These are phyloP conservation scores for Dioscorea dumetorum DNA, from an alignment of 106 monocot species.

Conservation along the genomic window DNA sequence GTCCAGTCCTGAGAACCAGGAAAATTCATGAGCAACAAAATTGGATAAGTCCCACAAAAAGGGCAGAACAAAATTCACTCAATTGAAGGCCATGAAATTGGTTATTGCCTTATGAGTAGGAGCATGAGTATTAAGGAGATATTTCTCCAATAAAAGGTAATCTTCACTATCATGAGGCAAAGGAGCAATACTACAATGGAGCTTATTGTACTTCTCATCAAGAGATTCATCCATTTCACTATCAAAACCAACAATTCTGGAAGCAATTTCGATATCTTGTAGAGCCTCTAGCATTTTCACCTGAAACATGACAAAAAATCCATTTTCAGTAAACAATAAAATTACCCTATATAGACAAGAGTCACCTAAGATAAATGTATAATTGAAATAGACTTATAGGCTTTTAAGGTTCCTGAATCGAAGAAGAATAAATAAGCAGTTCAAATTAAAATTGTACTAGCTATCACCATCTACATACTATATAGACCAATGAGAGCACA, in stretches of 20 bases:
- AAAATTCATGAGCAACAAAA: background rate
- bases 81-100: background rate
- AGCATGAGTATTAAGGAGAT: constrained; percentile 92
- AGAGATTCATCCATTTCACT: constrained; percentile 67
- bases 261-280: constrained; percentile 98
- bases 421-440: no score
- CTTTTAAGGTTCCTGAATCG: no score
- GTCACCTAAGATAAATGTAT: no score
- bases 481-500: no score
- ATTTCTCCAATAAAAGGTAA: constrained; percentile 71
- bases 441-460: no score
- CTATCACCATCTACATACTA: no score
- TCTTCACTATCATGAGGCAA: constrained; percentile 83
- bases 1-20: constrained; percentile 59
- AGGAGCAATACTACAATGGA: constrained; percentile 65
- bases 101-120: constrained; percentile 78
- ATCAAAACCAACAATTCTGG: constrained; percentile 89
- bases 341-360: no score
- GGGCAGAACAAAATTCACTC: background rate
- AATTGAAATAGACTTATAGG: no score
- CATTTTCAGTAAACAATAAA: no score
- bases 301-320: constrained; percentile 14
- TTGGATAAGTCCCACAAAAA: background rate
- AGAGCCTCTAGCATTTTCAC: constrained; percentile 97
- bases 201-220: constrained; percentile 89